Base-by-base conservation (phyloP, 2,329 filamentous ascomycete genomes). In the Trichophyton equinum region DNA sequence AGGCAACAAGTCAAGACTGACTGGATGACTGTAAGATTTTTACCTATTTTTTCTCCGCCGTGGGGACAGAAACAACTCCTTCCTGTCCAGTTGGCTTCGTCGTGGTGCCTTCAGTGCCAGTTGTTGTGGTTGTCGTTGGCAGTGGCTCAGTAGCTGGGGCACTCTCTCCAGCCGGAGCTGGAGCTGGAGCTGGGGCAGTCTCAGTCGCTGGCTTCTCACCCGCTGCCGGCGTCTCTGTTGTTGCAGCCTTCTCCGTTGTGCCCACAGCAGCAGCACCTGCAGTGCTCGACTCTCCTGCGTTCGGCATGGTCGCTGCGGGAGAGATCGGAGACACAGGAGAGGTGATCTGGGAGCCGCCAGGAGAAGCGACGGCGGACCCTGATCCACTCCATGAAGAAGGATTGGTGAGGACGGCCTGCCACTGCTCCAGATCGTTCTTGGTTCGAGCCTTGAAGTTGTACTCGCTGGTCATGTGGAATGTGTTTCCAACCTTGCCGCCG, bases 371-470 rank as follows among this genome's bases (percentile, higher is more conserved):
- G 7, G n/a, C 40, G 15, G 57, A 44, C 20, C 27, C 40, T 25
- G 56, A 9, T 22, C 57, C 11, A 33, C 46, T 36, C 33, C n/a
- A 59, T 6, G 6, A 13, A 3, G 33, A 15, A 20, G 44, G 15
- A 33, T 40, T 61, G 20, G 36, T 60, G 42, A 65, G 60, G 3
- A 38, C 62, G 42, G 11, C 46, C 5, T 63, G 36, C 92, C 92
- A 97, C 73, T 89, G 88, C 73, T 87, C 79, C 0, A 92, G 91
- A 65, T 95, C 90, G 30, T 82, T 79, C 1, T 89, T 74, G 0
- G 88, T 90, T 74, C 91, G 87, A 0, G 91, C 91, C 77, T 95
- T 95, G 83, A 96, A 96, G 33, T 81, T 77, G 42, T 95, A 80
- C 74, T 97, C 92, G 46, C 89, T 85, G 27, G 77, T 83, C 65